Evolutionary conservation across 208 protist species (phyloP).

Genomic region (Eutreptiella sp.): DNA sequence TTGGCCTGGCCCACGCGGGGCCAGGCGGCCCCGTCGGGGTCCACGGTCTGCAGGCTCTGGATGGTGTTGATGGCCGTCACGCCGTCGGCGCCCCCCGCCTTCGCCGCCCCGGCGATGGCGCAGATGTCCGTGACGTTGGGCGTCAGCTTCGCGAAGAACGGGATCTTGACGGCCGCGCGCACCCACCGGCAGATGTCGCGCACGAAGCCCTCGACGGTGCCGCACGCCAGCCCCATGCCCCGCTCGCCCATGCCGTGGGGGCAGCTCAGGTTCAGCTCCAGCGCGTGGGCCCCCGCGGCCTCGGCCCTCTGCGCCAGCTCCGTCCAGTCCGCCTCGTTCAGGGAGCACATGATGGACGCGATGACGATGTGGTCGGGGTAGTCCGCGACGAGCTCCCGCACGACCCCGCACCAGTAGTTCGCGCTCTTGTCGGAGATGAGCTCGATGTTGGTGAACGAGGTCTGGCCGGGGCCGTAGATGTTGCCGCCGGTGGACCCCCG

Average conservation of each 20-base stretch:
- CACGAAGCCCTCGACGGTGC: constrained; percentile 61
- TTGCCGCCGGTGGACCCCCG: constrained; percentile 20
- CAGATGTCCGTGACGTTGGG: constrained; percentile 74
- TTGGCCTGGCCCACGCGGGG: constrained; percentile 58
- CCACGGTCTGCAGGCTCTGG: constrained; percentile 57
- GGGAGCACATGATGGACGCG: constrained; percentile 68
- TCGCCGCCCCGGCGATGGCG: constrained; percentile 64
- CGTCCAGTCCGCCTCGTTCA: constrained; percentile 67
- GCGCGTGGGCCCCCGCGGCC: constrained; percentile 54
- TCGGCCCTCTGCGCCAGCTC: constrained; percentile 46
- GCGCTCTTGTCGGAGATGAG: constrained; percentile 67
- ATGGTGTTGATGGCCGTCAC: constrained; percentile 84
- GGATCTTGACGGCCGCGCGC: constrained; percentile 47
- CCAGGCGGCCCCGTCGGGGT: constrained; percentile 48
- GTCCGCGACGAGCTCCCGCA: constrained; percentile 71
- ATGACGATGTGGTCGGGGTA: constrained; percentile 70
- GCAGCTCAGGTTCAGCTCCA: constrained; percentile 85
- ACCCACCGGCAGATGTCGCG: constrained; percentile 69
- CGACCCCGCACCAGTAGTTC: constrained; percentile 63
- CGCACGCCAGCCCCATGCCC: constrained; percentile 71
- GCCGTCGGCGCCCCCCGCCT: constrained; percentile 65
- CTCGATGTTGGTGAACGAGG: constrained; percentile 73
- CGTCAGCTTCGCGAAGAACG: constrained; percentile 83
- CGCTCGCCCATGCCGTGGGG: constrained; percentile 78
- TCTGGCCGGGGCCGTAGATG: constrained; percentile 49